phyloP scores from a whole-genome alignment of 306 rosid species.

The Elaeagnus macrophylla region DNA sequence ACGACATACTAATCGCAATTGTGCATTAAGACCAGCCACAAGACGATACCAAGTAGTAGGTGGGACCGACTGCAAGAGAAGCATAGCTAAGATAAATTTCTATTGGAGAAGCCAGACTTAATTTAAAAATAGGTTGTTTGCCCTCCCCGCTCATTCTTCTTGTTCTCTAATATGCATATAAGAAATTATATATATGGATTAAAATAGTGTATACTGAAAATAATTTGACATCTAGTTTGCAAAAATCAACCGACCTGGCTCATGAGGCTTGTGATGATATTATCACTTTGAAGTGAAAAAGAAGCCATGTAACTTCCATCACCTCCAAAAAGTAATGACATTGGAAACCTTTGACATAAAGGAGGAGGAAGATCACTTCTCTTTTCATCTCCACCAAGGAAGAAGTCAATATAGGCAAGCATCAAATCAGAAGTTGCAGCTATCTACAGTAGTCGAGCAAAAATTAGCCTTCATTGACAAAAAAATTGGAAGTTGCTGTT shows the following conservation, averaged over 20 bases:
- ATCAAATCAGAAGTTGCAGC: conserved; percentile 94
- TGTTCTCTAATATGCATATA: neutral
- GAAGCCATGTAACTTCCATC: conserved; percentile 98
- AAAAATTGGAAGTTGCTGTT: neutral
- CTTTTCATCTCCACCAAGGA: conserved; percentile 98
- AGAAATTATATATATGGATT: no score
- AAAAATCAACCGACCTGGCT: conserved; percentile 70
- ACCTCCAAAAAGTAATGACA: conserved; percentile 85
- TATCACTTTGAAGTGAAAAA: conserved; percentile 78
- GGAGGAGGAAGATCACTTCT: conserved; percentile 90
- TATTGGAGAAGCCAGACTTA: neutral
- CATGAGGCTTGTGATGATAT: conserved; percentile 90
- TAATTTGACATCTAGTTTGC: neutral
- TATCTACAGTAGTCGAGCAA: conserved; percentile 41
- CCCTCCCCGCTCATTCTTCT: neutral
- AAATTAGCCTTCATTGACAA: neutral
- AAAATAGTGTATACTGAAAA: no score
- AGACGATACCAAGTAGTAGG: conserved; percentile 92
- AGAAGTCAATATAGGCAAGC: conserved; percentile 91
- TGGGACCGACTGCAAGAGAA: conserved; percentile 62
- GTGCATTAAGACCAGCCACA: conserved; percentile 95
- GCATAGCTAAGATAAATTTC: neutral
- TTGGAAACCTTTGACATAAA: conserved; percentile 67
- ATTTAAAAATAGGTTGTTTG: neutral
- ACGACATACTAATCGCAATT: conserved; percentile 79